phyloP scores from a whole-genome alignment of 257 asterid species.

The Solanum raphanifolium region DNA sequence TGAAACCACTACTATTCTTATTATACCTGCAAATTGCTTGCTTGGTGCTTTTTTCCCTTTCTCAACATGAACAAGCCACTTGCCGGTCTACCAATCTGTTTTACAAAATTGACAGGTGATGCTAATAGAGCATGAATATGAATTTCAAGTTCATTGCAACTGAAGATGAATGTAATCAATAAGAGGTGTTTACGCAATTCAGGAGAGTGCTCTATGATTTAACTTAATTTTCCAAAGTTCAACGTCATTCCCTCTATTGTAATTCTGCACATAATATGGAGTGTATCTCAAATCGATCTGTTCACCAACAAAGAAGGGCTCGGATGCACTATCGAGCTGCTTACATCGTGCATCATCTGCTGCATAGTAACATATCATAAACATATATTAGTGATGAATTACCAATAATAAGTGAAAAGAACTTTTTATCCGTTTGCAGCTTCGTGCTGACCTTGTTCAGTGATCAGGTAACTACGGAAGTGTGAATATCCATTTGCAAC shows the following conservation, averaged over 20 bases:
- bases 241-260: constrained; percentile 64
- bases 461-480: constrained; percentile 46
- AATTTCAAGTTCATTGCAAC: not conserved
- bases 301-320: constrained; percentile 36
- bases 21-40: not conserved
- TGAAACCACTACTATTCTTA: not conserved
- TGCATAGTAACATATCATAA: not conserved
- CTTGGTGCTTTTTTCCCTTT: not conserved
- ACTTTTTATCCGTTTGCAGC: not conserved
- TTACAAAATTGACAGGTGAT: not conserved
- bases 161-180: not conserved
- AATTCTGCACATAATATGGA: constrained; percentile 59
- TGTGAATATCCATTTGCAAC: constrained; percentile 86
- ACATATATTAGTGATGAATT: not conserved
- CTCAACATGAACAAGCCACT: not conserved
- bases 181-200: not conserved
- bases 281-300: constrained; percentile 42
- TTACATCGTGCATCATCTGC: constrained; percentile 26
- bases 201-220: not conserved
- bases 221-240: constrained; percentile 79
- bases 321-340: constrained; percentile 10
- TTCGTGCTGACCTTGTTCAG: constrained; percentile 29
- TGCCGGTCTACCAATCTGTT: not conserved
- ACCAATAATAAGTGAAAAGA: not conserved
- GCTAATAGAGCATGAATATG: not conserved